Conservation (phyloP, 768 basidiomycete genomes). For the Phlebiopsis gigantea region DNA sequence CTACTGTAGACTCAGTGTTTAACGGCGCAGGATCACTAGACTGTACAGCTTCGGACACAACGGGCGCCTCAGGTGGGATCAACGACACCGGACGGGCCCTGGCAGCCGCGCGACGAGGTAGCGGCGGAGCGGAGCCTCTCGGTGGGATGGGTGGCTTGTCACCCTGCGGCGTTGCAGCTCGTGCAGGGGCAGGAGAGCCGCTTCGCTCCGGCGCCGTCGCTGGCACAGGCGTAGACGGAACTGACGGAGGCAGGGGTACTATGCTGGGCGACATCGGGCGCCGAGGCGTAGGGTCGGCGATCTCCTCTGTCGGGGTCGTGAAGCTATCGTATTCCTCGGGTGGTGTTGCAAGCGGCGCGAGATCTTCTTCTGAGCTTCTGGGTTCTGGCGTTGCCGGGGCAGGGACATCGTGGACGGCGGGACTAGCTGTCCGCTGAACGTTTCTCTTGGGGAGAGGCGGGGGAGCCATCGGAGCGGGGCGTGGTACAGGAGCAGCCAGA, state of each 20-base stretch:
- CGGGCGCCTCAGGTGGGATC: background rate
- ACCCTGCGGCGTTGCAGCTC: background rate
- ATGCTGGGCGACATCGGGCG: slow-evolving; percentile 11
- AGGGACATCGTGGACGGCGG: background rate
- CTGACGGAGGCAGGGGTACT: slow-evolving; percentile 18
- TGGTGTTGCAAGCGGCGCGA: background rate
- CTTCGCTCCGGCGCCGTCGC: background rate
- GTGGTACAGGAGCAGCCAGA: slow-evolving; percentile 21
- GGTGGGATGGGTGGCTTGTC: background rate
- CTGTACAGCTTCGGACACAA: background rate
- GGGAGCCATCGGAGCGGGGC: slow-evolving; percentile 23
- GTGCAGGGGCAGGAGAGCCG: background rate
- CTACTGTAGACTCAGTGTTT: background rate
- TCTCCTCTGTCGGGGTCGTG: slow-evolving; percentile 22
- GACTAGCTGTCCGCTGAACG: background rate
- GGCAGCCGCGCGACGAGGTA: slow-evolving; percentile 62
- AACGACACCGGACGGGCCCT: slow-evolving; percentile 34
- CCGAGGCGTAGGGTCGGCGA: slow-evolving; percentile 3
- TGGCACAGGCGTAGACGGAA: slow-evolving; percentile 8
- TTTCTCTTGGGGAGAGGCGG: slow-evolving; percentile 28
- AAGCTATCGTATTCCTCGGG: slow-evolving; percentile 18
- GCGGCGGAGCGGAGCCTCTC: slow-evolving; percentile 17
- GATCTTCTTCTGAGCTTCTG: background rate
- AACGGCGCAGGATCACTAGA: background rate
- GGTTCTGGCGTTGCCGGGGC: background rate